These are phyloP conservation scores for Debaryomyces nepalensis DNA, from an alignment of 1,139 yeast species.

Conservation along the genomic window DNA sequence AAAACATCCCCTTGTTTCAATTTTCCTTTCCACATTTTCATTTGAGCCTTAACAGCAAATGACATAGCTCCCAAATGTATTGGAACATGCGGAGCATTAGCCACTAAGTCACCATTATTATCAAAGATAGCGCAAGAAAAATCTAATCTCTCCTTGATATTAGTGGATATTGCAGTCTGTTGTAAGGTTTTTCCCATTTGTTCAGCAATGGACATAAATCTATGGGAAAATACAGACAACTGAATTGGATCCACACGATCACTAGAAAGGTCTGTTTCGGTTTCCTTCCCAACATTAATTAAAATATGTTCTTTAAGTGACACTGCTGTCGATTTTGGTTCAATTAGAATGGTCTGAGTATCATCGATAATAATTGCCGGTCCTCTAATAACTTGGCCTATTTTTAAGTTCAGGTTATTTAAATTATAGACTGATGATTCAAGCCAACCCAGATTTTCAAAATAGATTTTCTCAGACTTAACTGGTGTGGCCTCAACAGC, in stretches of 20 bases:
- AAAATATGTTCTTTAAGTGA: slow-evolving; percentile 53
- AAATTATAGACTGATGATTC: slow-evolving; percentile 53
- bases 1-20: slow-evolving; percentile 65
- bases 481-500: slow-evolving; percentile 5
- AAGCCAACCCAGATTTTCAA: slow-evolving; percentile 36
- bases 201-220: slow-evolving; percentile 79
- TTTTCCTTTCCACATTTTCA: slow-evolving; percentile 57
- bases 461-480: slow-evolving; percentile 19
- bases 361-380: slow-evolving; percentile 80
- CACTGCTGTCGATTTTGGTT: slow-evolving; percentile 61
- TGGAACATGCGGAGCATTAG: slow-evolving; percentile 78
- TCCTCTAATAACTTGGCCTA: slow-evolving; percentile 59
- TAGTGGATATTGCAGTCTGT: slow-evolving; percentile 67
- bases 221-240: slow-evolving; percentile 67
- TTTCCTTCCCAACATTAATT: slow-evolving; percentile 24
- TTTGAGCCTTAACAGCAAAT: slow-evolving; percentile 63
- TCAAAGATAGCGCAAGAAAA: slow-evolving; percentile 78
- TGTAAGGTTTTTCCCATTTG: slow-evolving; percentile 74
- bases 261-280: slow-evolving; percentile 20
- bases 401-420: slow-evolving; percentile 46
- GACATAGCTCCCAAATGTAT: slow-evolving; percentile 79
- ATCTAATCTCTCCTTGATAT: slow-evolving; percentile 68
- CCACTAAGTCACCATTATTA: slow-evolving; percentile 65
- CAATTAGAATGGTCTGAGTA: slow-evolving; percentile 76
- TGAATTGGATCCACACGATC: slow-evolving; percentile 57